These are phyloP conservation scores for Epichloe baconii DNA, from an alignment of 2,329 filamentous ascomycete genomes.

Conservation along the genomic window DNA sequence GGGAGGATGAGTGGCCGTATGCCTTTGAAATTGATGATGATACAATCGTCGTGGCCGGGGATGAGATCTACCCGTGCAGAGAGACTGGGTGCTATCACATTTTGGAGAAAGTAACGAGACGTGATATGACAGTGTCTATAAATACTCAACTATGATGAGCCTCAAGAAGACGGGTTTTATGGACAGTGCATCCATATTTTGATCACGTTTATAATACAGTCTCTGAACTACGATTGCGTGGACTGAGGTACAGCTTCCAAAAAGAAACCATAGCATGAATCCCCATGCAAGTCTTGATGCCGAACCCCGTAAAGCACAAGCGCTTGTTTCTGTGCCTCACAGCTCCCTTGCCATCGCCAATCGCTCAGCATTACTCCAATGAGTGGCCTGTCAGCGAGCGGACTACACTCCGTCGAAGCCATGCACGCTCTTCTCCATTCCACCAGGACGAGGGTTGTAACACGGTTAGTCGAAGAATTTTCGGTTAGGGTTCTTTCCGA, in stretches of 20 bases:
- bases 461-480: conserved; percentile 75
- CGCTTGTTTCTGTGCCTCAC: not conserved
- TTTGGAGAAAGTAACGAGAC: not conserved
- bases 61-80: conserved; percentile 1
- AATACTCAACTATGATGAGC: conserved; percentile 3
- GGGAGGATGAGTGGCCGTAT: not conserved
- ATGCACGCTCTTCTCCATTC: not conserved
- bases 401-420: not conserved
- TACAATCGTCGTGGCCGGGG: conserved; percentile 11
- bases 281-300: conserved; percentile 11
- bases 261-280: not conserved
- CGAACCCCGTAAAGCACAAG: not conserved
- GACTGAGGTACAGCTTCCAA: conserved; percentile 8
- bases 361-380: conserved; percentile 3
- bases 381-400: conserved; percentile 6
- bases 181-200: not conserved
- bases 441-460: not conserved
- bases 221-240: conserved; percentile 16
- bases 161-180: not conserved
- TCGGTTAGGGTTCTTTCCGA: conserved; percentile 89
- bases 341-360: not conserved
- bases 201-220: conserved; percentile 16
- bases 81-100: not conserved
- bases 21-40: not conserved
- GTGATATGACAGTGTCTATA: not conserved